Conservation (phyloP, 306 rosid species). For the Echinosophora koreensis region DNA sequence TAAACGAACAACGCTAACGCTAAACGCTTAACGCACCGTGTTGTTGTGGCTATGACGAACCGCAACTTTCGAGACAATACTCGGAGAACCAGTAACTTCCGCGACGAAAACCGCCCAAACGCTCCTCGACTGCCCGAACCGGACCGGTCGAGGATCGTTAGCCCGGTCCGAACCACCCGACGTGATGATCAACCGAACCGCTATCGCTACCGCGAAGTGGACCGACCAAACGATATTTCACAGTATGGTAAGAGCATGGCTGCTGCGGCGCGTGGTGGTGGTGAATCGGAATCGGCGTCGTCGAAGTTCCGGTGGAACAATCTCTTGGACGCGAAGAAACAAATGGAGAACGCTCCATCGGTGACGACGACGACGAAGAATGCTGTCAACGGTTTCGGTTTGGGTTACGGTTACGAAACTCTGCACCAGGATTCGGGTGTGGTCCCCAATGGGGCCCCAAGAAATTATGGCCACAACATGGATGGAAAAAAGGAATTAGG, state of each 20-base stretch:
- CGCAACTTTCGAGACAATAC: background rate
- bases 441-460: slow-evolving; percentile 15
- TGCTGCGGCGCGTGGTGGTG: background rate
- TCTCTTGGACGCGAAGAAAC: slow-evolving; percentile 23
- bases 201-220: background rate
- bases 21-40: background rate
- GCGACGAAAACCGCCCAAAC: background rate
- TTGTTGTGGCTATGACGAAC: background rate
- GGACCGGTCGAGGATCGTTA: background rate
- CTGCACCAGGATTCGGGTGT: background rate
- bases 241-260: background rate
- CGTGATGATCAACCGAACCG: background rate
- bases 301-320: slow-evolving; percentile 52
- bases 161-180: background rate
- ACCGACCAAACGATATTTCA: background rate
- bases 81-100: background rate
- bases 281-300: slow-evolving; percentile 35
- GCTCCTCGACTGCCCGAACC: background rate
- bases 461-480: background rate
- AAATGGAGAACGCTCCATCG: slow-evolving; percentile 19
- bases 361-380: background rate
- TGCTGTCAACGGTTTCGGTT: background rate
- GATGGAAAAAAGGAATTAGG: background rate
- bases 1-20: background rate
- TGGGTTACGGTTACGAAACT: background rate